These are phyloP conservation scores for Cladosporium sp. DNA, from an alignment of 2,329 filamentous ascomycete genomes.

Conservation along the genomic window DNA sequence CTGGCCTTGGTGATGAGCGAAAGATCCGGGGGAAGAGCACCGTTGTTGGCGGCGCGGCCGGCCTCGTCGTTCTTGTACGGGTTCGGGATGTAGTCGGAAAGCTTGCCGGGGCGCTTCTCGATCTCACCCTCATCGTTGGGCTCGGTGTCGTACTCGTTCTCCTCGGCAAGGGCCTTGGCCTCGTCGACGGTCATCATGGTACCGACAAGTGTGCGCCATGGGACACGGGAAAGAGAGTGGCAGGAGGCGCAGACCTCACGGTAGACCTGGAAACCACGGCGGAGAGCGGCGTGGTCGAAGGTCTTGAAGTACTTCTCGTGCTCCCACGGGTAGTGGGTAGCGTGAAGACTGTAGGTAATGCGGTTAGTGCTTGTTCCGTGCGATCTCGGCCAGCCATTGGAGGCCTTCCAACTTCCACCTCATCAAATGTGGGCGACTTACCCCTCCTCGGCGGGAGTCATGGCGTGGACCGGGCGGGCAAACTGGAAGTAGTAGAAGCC, in stretches of 20 bases:
- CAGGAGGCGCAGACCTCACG: constrained; percentile 96
- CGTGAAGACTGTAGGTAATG: constrained; percentile 66
- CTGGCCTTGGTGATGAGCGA: constrained; percentile 96
- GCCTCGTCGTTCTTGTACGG: constrained; percentile 99
- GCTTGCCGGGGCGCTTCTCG: constrained; percentile 96
- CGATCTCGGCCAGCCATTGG: not conserved
- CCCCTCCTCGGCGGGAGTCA: constrained; percentile 96
- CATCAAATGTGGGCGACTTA: constrained; percentile 53
- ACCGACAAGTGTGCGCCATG: constrained; percentile 89
- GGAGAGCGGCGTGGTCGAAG: constrained; percentile 95
- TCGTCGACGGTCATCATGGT: constrained; percentile 92
- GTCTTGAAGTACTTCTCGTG: constrained; percentile 90
- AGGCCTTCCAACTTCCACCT: not conserved
- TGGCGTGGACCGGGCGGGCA: constrained; percentile 79
- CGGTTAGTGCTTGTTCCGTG: constrained; percentile 12
- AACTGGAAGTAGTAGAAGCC: constrained; percentile 98
- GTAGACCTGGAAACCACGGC: constrained; percentile 99
- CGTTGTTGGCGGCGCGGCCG: constrained; percentile 95
- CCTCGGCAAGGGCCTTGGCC: constrained; percentile 94
- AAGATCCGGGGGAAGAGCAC: constrained; percentile 95
- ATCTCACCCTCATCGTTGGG: constrained; percentile 98
- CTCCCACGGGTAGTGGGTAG: constrained; percentile 92
- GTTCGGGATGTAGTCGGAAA: constrained; percentile 90
- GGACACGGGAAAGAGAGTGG: constrained; percentile 92
- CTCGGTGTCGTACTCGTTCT: constrained; percentile 97